phyloP scores from a whole-genome alignment of 169 alveolate species.

The Cryptosporidium tyzzeri region DNA sequence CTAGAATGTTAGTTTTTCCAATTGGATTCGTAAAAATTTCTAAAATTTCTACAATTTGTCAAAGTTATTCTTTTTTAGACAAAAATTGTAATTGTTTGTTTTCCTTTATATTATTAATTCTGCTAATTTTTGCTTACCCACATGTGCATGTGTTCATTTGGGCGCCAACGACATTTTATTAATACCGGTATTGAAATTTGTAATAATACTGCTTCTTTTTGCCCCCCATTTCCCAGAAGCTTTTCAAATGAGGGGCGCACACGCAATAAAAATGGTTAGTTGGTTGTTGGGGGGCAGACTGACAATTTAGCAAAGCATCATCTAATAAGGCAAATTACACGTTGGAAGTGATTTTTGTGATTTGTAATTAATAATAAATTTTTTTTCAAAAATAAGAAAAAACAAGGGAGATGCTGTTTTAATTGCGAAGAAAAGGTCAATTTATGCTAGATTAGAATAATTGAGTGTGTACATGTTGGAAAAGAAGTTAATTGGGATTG shows the following conservation, averaged over 20 bases:
- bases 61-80: not conserved
- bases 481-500: not conserved
- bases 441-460: not conserved
- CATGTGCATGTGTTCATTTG: conserved; percentile 55
- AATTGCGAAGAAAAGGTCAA: not conserved
- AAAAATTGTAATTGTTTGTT: not conserved
- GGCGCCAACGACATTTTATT: conserved; percentile 61
- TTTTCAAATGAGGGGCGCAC: not conserved
- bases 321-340: not conserved
- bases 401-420: not conserved
- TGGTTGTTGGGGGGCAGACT: not conserved
- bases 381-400: not conserved
- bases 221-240: not conserved
- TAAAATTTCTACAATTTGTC: not conserved
- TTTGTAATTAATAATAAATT: not conserved
- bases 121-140: conserved; percentile 37
- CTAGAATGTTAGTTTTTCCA: not conserved
- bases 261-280: not conserved
- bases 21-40: not conserved
- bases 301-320: not conserved
- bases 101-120: not conserved
- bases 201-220: conserved; percentile 1
- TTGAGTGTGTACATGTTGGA: not conserved
- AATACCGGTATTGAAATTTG: conserved; percentile 53
- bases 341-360: not conserved